Evolutionary conservation across 345 rosid species (phyloP).

Genomic region (Hibiscus mutabilis): DNA sequence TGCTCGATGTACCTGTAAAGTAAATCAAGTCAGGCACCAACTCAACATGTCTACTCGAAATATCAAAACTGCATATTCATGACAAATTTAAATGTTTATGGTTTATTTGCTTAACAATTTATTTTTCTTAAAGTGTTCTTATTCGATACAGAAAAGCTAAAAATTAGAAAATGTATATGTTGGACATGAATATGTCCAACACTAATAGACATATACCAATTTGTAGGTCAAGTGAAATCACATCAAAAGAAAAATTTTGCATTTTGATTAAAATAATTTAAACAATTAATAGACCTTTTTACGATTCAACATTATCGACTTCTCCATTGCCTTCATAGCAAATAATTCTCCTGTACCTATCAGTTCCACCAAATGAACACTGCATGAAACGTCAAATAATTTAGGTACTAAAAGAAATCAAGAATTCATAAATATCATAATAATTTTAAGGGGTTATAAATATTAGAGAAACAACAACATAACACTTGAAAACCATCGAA

Average conservation of each 20-base stretch:
- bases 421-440: too few species aligned
- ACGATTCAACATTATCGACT: constrained; percentile 75
- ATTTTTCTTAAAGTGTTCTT: not conserved
- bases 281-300: constrained; percentile 52
- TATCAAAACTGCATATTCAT: not conserved
- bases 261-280: not conserved
- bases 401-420: not conserved
- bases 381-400: constrained; percentile 14
- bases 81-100: too few species aligned
- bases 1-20: constrained; percentile 80
- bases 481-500: not conserved
- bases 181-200: too few species aligned
- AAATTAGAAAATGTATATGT: not conserved
- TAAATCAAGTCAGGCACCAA: not conserved
- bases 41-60: not conserved
- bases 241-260: not conserved
- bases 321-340: constrained; percentile 99
- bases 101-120: not conserved
- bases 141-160: not conserved
- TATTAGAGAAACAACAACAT: not conserved
- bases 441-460: not conserved
- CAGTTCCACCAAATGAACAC: constrained; percentile 93
- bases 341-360: constrained; percentile 60
- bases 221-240: not conserved
- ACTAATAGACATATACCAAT: not conserved